phyloP scores from a whole-genome alignment of 805 yeast species.

The Saccharomycopsis microspora region DNA sequence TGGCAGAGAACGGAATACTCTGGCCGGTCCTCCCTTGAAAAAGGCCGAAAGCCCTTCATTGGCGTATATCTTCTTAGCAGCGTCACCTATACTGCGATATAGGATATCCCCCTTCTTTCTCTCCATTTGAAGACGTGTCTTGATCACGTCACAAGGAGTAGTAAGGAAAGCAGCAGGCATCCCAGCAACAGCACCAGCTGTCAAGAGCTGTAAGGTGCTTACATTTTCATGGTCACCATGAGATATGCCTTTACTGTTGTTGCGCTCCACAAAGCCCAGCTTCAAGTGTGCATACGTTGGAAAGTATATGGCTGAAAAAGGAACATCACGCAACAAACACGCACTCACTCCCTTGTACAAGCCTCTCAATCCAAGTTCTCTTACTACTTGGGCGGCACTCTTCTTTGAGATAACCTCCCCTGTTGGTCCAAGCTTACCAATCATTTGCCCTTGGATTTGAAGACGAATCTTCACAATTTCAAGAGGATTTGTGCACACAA shows the following conservation, averaged over 20 bases:
- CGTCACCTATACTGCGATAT: constrained; percentile 69
- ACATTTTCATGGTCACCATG: constrained; percentile 44
- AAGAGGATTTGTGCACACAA: constrained; percentile 87
- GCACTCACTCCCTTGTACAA: constrained; percentile 88
- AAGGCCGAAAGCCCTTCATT: constrained; percentile 84
- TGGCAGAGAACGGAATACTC: constrained; percentile 91
- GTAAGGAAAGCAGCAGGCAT: constrained; percentile 96
- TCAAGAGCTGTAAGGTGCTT: constrained; percentile 65
- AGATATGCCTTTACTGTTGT: constrained; percentile 48
- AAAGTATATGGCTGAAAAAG: constrained; percentile 93
- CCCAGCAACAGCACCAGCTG: constrained; percentile 92
- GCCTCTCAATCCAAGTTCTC: constrained; percentile 72
- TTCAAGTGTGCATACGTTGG: constrained; percentile 94
- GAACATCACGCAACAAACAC: constrained; percentile 88
- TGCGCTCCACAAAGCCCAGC: constrained; percentile 68
- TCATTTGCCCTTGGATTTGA: constrained; percentile 78
- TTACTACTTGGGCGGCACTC: constrained; percentile 62
- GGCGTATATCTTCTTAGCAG: constrained; percentile 56
- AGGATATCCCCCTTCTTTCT: constrained; percentile 65
- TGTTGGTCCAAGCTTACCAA: constrained; percentile 27
- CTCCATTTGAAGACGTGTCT: constrained; percentile 84
- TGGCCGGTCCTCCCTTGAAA: constrained; percentile 93
- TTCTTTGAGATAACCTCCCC: constrained; percentile 29
- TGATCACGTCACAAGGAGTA: constrained; percentile 94
- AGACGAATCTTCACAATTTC: constrained; percentile 92